Evolutionary conservation across 2,329 filamentous ascomycete species (phyloP).

Genomic region (Apiospora marii): DNA sequence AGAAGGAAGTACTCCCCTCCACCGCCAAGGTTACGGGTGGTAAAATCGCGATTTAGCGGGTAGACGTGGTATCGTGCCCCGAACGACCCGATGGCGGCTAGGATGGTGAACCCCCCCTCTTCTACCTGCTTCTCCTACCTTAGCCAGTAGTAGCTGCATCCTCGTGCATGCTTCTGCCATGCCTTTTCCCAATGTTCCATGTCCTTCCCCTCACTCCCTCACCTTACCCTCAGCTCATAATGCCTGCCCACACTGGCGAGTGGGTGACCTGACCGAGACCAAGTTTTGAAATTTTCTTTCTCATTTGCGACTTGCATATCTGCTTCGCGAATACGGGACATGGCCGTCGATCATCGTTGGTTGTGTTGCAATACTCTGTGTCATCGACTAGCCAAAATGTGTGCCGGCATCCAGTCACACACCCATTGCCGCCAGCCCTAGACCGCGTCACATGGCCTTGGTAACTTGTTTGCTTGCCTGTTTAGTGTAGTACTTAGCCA

Average conservation of each 20-base stretch:
- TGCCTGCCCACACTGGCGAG: neutral
- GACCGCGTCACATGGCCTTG: slow-evolving; percentile 7
- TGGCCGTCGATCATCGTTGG: slow-evolving; percentile 14
- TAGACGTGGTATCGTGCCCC: slow-evolving; percentile 10
- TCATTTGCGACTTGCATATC: neutral
- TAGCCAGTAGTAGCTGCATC: slow-evolving; percentile 13
- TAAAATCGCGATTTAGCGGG: slow-evolving; percentile 10
- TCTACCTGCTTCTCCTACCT: neutral
- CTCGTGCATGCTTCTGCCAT: neutral
- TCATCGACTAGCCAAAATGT: neutral
- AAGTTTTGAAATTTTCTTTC: neutral
- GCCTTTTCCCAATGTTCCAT: neutral
- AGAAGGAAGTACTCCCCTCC: neutral
- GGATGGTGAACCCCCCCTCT: neutral
- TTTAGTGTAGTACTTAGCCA: slow-evolving; percentile 5
- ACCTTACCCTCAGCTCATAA: slow-evolving; percentile 16
- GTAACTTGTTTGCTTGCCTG: neutral
- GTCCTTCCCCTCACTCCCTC: neutral
- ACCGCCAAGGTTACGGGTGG: neutral
- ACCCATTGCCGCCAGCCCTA: neutral
- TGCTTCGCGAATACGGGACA: neutral
- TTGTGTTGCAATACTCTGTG: neutral
- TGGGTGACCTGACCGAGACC: neutral
- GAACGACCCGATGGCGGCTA: slow-evolving; percentile 10
- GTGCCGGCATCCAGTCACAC: neutral